Conservation (phyloP, 2,329 filamentous ascomycete genomes). For the Curvularia lunata region DNA sequence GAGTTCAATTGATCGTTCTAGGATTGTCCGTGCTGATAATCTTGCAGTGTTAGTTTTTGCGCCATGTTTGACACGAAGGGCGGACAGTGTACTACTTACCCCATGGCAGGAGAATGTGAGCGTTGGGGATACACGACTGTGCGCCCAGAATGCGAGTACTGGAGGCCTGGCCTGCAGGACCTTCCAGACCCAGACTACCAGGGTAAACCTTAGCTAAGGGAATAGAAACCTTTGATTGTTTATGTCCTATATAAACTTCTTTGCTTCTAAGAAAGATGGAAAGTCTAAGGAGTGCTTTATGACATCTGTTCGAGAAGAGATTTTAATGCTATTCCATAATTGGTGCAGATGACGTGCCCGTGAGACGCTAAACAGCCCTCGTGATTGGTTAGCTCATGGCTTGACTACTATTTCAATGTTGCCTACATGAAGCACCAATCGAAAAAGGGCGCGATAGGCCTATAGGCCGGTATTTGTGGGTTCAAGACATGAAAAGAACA, state of each 20-base stretch:
- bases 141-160: not conserved
- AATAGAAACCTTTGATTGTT: too few relatives aligned
- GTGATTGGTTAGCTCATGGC: too few relatives aligned
- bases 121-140: not conserved
- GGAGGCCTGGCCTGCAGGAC: not conserved
- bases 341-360: not conserved
- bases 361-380: too few relatives aligned
- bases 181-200: not conserved
- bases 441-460: too few relatives aligned
- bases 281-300: too few relatives aligned
- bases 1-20: not conserved
- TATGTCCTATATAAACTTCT: too few relatives aligned
- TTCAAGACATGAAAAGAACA: too few relatives aligned
- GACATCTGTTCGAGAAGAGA: not conserved
- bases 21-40: not conserved
- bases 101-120: not conserved
- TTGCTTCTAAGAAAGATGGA: too few relatives aligned
- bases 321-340: not conserved
- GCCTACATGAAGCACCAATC: too few relatives aligned
- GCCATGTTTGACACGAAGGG: not conserved
- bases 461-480: too few relatives aligned
- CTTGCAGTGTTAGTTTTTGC: not conserved
- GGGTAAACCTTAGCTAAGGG: not conserved
- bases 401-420: too few relatives aligned
- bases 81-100: not conserved